Conservation (phyloP, 257 asterid species). For the Voacanga thouarsii region DNA sequence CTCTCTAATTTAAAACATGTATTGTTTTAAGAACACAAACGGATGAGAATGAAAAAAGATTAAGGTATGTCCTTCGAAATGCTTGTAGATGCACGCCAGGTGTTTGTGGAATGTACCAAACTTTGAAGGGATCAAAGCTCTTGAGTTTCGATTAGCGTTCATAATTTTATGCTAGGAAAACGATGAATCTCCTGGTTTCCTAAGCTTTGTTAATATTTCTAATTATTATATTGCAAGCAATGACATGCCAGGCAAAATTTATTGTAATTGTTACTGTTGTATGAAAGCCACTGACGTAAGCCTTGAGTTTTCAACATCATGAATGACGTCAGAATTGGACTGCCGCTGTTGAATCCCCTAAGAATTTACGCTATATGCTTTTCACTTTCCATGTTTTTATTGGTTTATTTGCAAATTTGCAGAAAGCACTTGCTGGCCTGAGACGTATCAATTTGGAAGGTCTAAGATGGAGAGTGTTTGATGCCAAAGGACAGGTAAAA, state of each 20-base stretch:
- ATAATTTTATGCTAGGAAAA: not conserved
- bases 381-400: not conserved
- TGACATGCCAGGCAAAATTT: not conserved
- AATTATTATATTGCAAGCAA: not conserved
- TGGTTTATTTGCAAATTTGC: slow-evolving; percentile 13
- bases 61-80: not conserved
- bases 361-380: slow-evolving; percentile 2
- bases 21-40: not conserved
- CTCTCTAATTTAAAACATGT: not conserved
- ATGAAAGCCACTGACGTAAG: not conserved
- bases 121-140: not conserved
- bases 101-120: slow-evolving; percentile 18
- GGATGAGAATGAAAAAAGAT: not conserved
- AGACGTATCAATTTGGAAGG: slow-evolving; percentile 83
- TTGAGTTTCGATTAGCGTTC: not conserved
- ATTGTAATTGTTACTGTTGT: not conserved
- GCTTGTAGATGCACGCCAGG: not conserved
- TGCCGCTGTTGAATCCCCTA: not conserved
- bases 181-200: not conserved
- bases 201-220: not conserved
- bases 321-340: not conserved
- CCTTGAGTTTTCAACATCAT: not conserved
- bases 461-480: slow-evolving; percentile 89
- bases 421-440: slow-evolving; percentile 92
- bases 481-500: slow-evolving; percentile 91